phyloP scores from a whole-genome alignment of 805 yeast species.

The Wickerhamiella bombiphila region DNA sequence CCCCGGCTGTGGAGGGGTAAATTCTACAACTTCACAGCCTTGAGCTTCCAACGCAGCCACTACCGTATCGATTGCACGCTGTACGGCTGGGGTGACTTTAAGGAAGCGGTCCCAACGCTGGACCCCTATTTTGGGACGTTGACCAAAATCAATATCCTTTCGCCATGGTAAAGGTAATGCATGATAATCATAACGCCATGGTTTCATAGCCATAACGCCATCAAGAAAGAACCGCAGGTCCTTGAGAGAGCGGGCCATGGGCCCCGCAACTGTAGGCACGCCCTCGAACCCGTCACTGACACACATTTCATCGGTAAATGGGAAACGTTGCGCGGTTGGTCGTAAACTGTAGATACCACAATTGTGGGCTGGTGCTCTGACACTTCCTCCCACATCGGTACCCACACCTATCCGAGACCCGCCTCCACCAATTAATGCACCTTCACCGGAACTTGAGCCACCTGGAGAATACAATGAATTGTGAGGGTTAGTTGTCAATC shows the following conservation, averaged over 20 bases:
- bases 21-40: constrained; percentile 34
- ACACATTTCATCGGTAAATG: constrained; percentile 28
- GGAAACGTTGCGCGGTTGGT: constrained; percentile 36
- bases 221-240: constrained; percentile 37
- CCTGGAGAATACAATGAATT: constrained; percentile 33
- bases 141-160: constrained; percentile 25
- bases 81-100: constrained; percentile 35
- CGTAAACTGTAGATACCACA: constrained; percentile 37
- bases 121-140: constrained; percentile 33
- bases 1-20: constrained; percentile 35
- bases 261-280: constrained; percentile 23
- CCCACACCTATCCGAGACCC: constrained; percentile 42
- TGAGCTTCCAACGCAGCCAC: constrained; percentile 28
- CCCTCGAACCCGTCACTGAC: constrained; percentile 35
- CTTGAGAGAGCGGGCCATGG: constrained; percentile 33
- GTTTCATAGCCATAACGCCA: constrained; percentile 21
- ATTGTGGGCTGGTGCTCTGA: constrained; percentile 39
- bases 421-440: constrained; percentile 31
- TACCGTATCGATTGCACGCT: constrained; percentile 27
- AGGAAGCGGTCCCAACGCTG: constrained; percentile 34
- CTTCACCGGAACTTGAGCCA: constrained; percentile 43
- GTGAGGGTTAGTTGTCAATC: constrained; percentile 35
- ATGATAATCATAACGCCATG: constrained; percentile 30
- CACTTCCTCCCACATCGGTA: constrained; percentile 42
- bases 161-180: constrained; percentile 39